These are phyloP conservation scores for Rhinocladiella mackenziei DNA, from an alignment of 2,329 filamentous ascomycete genomes.

Conservation along the genomic window DNA sequence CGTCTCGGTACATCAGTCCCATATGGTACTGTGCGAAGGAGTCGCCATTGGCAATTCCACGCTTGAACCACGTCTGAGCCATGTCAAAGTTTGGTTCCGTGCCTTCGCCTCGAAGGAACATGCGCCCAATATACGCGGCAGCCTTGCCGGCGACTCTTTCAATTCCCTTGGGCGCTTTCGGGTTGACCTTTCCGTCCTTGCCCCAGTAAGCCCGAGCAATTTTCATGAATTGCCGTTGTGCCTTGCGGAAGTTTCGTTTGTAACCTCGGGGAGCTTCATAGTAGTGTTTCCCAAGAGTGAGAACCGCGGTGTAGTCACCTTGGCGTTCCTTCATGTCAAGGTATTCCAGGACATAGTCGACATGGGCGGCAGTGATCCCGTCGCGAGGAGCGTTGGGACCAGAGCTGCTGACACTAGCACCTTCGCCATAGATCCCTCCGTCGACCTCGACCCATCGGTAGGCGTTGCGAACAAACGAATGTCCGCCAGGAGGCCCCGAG, in stretches of 20 bases:
- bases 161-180: slow-evolving; percentile 64
- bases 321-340: slow-evolving; percentile 85
- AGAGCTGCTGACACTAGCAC: slow-evolving; percentile 83
- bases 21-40: slow-evolving; percentile 79
- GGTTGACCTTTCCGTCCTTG: slow-evolving; percentile 68
- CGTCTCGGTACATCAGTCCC: slow-evolving; percentile 77
- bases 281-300: slow-evolving; percentile 78
- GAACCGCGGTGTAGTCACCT: slow-evolving; percentile 81
- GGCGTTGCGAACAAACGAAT: slow-evolving; percentile 69
- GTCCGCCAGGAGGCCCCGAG: slow-evolving; percentile 84
- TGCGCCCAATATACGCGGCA: slow-evolving; percentile 80
- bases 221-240: slow-evolving; percentile 74
- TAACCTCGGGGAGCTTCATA: slow-evolving; percentile 80
- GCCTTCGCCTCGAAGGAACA: slow-evolving; percentile 85
- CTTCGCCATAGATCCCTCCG: slow-evolving; percentile 91
- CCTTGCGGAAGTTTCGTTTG: slow-evolving; percentile 66
- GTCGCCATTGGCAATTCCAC: slow-evolving; percentile 71
- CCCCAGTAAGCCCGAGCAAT: slow-evolving; percentile 80
- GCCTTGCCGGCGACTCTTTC: slow-evolving; percentile 79
- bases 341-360: slow-evolving; percentile 91
- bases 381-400: slow-evolving; percentile 74
- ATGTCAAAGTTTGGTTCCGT: slow-evolving; percentile 72
- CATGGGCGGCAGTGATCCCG: slow-evolving; percentile 65
- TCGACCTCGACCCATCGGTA: slow-evolving; percentile 85
- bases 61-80: slow-evolving; percentile 77